Percentiles rank a stretch among this genome's conserved stretches.
Conservation (phyloP, 306 rosid species). For the Coriaria nepalensis region DNA sequence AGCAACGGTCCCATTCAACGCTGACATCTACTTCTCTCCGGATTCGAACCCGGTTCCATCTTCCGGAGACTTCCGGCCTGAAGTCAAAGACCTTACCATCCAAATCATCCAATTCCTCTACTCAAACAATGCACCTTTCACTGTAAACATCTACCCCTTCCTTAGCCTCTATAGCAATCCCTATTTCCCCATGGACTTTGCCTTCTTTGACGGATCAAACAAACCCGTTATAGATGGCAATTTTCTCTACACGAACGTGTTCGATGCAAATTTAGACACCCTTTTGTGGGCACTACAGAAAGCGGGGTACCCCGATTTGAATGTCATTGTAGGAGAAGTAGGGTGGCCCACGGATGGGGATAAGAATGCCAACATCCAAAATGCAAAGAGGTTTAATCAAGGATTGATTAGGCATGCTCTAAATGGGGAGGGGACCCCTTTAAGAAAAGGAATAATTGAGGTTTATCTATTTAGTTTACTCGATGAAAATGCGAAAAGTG, state of each 20-base stretch:
- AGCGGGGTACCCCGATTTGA: slow-evolving; percentile 61
- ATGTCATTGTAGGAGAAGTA: slow-evolving; percentile 60
- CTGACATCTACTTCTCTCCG: slow-evolving; percentile 77
- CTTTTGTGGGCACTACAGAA: slow-evolving; percentile 45
- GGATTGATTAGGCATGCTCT: slow-evolving; percentile 47
- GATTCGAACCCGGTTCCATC: slow-evolving; percentile 73
- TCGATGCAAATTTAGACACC: slow-evolving; percentile 76
- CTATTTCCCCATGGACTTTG: slow-evolving; percentile 74
- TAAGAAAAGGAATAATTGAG: slow-evolving; percentile 37
- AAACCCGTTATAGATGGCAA: slow-evolving; percentile 51
- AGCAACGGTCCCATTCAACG: slow-evolving; percentile 88
- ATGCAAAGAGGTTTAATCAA: slow-evolving; percentile 61
- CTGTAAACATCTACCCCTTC: slow-evolving; percentile 80
- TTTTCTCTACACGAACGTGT: slow-evolving; percentile 55
- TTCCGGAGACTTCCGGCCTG: slow-evolving; percentile 79
- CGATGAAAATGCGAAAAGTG: slow-evolving; percentile 59
- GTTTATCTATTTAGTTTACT: slow-evolving; percentile 56
- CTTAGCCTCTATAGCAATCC: slow-evolving; percentile 59
- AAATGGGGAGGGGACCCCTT: slow-evolving; percentile 68
- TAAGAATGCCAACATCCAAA: slow-evolving; percentile 35
- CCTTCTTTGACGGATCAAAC: slow-evolving; percentile 65
- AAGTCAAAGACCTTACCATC: slow-evolving; percentile 37
- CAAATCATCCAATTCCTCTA: slow-evolving; percentile 50
- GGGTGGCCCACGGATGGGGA: slow-evolving; percentile 95
- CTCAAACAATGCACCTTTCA: slow-evolving; percentile 55